Conservation (phyloP, 345 rosid genomes). For the Durio zibethinus region DNA sequence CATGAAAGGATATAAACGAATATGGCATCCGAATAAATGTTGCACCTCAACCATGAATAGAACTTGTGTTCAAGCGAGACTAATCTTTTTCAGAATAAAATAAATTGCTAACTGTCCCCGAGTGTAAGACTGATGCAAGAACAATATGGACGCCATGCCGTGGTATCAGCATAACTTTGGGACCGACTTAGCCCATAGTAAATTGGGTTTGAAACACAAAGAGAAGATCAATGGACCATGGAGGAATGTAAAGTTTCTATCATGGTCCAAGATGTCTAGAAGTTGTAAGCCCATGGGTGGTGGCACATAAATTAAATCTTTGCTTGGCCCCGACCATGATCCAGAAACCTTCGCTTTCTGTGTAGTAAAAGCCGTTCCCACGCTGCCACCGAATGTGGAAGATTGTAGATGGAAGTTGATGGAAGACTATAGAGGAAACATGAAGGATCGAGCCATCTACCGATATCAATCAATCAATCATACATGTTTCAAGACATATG, state of each 20-base stretch:
- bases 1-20: neutral
- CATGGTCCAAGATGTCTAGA: too few relatives aligned
- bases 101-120: neutral
- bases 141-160: neutral
- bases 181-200: neutral
- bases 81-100: neutral
- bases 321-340: too few relatives aligned
- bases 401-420: neutral
- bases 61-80: neutral
- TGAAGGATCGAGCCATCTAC: neutral
- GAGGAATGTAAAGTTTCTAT: too few relatives aligned
- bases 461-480: neutral
- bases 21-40: constrained; percentile 12
- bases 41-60: neutral
- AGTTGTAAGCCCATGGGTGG: neutral
- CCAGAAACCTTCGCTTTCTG: too few relatives aligned
- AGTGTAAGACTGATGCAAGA: neutral
- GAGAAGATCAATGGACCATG: neutral
- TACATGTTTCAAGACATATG: neutral
- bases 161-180: neutral
- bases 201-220: neutral
- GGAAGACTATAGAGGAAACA: neutral
- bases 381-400: neutral
- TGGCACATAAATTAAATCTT: too few relatives aligned
- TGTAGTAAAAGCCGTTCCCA: neutral